These are phyloP conservation scores for Candida easanensis DNA, from an alignment of 805 yeast species.

Conservation along the genomic window DNA sequence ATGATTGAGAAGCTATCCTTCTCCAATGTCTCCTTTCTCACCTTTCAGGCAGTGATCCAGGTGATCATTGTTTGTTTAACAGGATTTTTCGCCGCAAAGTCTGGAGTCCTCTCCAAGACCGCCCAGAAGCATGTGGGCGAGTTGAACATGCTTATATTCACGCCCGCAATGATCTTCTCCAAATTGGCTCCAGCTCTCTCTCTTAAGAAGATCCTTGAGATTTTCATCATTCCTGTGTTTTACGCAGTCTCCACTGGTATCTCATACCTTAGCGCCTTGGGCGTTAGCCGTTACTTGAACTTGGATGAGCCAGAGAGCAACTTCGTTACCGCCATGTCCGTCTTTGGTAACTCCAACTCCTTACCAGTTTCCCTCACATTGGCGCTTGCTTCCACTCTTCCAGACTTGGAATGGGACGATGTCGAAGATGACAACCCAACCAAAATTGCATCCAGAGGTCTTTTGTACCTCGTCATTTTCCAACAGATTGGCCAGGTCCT, in stretches of 20 bases:
- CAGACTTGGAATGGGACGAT: conserved; percentile 74
- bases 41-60: conserved; percentile 89
- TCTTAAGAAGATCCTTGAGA: conserved; percentile 72
- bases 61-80: conserved; percentile 83
- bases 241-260: conserved; percentile 81
- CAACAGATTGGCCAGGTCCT: conserved; percentile 82
- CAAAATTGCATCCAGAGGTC: conserved; percentile 75
- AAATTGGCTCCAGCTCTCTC: conserved; percentile 71
- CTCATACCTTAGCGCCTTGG: conserved; percentile 59
- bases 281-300: conserved; percentile 49
- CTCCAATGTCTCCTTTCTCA: conserved; percentile 48
- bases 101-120: conserved; percentile 62
- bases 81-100: conserved; percentile 80
- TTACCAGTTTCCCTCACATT: conserved; percentile 89
- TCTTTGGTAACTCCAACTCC: conserved; percentile 93
- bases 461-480: conserved; percentile 67
- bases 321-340: conserved; percentile 95
- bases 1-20: conserved; percentile 16
- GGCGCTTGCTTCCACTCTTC: conserved; percentile 72
- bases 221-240: conserved; percentile 80
- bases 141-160: conserved; percentile 86
- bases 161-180: conserved; percentile 91
- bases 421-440: conserved; percentile 63
- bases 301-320: conserved; percentile 77
- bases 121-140: conserved; percentile 77